Conservation (phyloP, 179 eudicot genomes). For the Silene noctiflora region DNA sequence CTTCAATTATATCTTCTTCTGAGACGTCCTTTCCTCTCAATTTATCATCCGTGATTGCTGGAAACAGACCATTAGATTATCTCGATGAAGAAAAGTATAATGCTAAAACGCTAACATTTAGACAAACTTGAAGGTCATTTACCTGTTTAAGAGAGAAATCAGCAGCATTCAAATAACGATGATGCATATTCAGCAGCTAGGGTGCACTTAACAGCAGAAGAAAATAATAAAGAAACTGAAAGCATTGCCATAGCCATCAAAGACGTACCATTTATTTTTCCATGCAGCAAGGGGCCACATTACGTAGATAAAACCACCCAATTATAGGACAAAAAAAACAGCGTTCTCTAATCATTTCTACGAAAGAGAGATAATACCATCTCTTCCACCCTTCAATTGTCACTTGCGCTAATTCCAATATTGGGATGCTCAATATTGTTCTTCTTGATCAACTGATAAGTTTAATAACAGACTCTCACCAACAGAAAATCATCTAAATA, state of each 20-base stretch:
- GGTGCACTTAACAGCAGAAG: neutral
- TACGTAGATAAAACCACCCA: neutral
- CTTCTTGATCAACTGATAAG: too few species aligned
- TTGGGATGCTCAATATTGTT: neutral
- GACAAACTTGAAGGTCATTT: slow-evolving; percentile 35
- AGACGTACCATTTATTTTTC: neutral
- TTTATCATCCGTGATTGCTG: slow-evolving; percentile 89
- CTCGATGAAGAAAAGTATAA: slow-evolving; percentile 39
- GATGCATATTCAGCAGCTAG: neutral
- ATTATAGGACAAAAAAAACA: neutral
- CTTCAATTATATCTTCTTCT: slow-evolving; percentile 78
- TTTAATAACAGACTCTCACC: neutral
- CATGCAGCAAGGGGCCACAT: neutral
- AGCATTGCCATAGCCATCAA: neutral
- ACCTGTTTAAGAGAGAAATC: slow-evolving; percentile 33
- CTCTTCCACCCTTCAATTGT: neutral
- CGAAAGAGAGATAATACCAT: neutral
- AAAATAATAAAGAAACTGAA: neutral
- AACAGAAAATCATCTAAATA: neutral
- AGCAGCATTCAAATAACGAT: slow-evolving; percentile 13
- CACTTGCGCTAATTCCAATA: neutral
- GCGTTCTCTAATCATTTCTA: neutral
- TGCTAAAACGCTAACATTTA: slow-evolving; percentile 31
- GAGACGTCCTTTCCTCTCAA: slow-evolving; percentile 79
- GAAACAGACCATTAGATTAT: slow-evolving; percentile 62